These are phyloP conservation scores for Orbilia blumenaviensis DNA, from an alignment of 2,329 filamentous ascomycete species.

Conservation along the genomic window DNA sequence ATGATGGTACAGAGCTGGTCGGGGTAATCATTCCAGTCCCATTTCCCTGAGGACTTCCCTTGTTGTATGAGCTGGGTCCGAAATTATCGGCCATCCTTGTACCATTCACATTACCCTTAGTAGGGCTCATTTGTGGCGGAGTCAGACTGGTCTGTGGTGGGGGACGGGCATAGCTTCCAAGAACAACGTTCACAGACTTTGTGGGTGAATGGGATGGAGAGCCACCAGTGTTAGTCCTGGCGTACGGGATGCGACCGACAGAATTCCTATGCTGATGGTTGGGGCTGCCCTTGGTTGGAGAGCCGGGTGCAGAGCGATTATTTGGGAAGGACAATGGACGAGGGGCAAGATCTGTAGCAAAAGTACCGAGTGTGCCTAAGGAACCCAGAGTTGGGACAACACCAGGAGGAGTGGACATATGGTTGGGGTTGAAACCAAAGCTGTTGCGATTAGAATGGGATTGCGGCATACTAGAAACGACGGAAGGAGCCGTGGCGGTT, in stretches of 20 bases:
- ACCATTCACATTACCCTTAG: slow-evolving; percentile 19
- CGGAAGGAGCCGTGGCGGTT: slow-evolving; percentile 19
- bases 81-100: slow-evolving; percentile 15
- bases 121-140: slow-evolving; percentile 37
- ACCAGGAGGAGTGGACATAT: slow-evolving; percentile 28
- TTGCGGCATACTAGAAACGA: slow-evolving; percentile 2
- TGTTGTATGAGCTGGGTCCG: slow-evolving; percentile 10
- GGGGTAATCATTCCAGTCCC: slow-evolving; percentile 27
- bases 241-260: slow-evolving; percentile 38
- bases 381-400: not conserved
- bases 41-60: not conserved
- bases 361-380: slow-evolving; percentile 28
- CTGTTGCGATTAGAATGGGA: slow-evolving; percentile 18
- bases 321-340: slow-evolving; percentile 47
- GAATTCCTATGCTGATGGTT: slow-evolving; percentile 43
- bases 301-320: slow-evolving; percentile 31
- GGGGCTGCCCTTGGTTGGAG: slow-evolving; percentile 11
- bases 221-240: not conserved
- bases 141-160: slow-evolving; percentile 46
- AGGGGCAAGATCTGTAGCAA: slow-evolving; percentile 41
- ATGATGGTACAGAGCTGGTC: slow-evolving; percentile 19
- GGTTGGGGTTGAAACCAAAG: not conserved
- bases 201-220: slow-evolving; percentile 7
- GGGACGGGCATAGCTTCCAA: slow-evolving; percentile 37
- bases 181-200: not conserved